phyloP scores from a whole-genome alignment of 768 basidiomycete species.

The Xerocomellus dryophilus region DNA sequence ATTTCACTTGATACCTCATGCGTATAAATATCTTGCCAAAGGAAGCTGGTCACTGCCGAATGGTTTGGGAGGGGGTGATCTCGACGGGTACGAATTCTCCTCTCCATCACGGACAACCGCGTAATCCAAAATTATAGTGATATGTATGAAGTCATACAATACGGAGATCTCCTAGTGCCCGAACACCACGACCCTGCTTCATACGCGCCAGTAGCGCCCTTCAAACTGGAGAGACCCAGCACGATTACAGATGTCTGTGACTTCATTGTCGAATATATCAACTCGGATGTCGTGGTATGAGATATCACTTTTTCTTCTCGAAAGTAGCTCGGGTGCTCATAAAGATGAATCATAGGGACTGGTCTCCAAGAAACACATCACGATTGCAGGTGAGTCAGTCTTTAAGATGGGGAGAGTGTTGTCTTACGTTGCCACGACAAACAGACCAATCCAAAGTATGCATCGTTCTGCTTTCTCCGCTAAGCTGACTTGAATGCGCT shows the following conservation, averaged over 20 bases:
- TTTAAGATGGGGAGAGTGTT: neutral
- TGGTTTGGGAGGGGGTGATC: constrained; percentile 69
- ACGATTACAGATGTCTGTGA: constrained; percentile 71
- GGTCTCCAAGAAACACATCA: constrained; percentile 61
- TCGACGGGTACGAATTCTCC: constrained; percentile 58
- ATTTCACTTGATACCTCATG: neutral
- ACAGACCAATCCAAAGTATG: constrained; percentile 70
- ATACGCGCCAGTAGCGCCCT: constrained; percentile 42
- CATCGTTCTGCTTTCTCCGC: neutral
- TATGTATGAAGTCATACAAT: constrained; percentile 57
- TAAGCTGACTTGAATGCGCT: constrained; percentile 1
- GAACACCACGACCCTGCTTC: constrained; percentile 47
- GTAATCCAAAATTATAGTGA: constrained; percentile 43
- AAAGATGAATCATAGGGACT: constrained; percentile 49
- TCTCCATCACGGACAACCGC: neutral
- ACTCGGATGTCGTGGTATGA: constrained; percentile 74
- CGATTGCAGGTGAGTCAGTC: constrained; percentile 58
- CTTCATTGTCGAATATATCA: constrained; percentile 81
- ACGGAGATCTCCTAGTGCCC: constrained; percentile 54
- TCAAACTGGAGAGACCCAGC: constrained; percentile 43
- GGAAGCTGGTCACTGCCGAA: constrained; percentile 64
- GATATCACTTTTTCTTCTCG: neutral
- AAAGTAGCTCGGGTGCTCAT: constrained; percentile 2
- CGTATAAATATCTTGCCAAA: constrained; percentile 21
- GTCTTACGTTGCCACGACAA: neutral